Evolutionary conservation across 306 rosid genomes (phyloP).

Genomic region (Rosa persica): DNA sequence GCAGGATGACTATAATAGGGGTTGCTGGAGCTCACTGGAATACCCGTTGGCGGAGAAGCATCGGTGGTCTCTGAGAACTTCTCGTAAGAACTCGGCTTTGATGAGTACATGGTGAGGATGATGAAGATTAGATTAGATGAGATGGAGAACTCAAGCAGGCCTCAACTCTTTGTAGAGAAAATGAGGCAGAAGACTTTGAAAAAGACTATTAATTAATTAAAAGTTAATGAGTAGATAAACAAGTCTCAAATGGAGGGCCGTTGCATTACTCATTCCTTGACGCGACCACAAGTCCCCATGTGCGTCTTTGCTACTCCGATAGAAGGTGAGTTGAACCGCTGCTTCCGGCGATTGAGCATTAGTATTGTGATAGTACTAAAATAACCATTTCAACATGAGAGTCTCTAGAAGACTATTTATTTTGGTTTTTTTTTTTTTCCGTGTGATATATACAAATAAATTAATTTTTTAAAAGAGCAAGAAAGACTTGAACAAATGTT

Average conservation of each 20-base stretch:
- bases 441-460: too few species aligned
- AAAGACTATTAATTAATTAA: neutral
- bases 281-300: neutral
- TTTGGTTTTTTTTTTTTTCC: too few species aligned
- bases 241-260: neutral
- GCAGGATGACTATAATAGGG: constrained; percentile 10
- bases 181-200: neutral
- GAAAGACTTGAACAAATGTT: too few species aligned
- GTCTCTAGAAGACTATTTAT: too few species aligned
- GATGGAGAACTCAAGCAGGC: neutral
- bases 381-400: too few species aligned
- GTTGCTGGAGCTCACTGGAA: constrained; percentile 13
- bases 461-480: too few species aligned
- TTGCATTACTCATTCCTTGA: neutral
- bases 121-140: neutral
- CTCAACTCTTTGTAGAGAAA: neutral
- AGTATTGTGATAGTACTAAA: too few species aligned
- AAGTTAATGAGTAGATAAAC: too few species aligned
- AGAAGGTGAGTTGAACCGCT: too few species aligned
- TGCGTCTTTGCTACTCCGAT: too few species aligned
- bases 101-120: neutral
- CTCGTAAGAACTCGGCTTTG: neutral
- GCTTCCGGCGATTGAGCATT: too few species aligned
- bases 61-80: neutral
- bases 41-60: neutral